phyloP scores from a whole-genome alignment of 352 stramenopile species.

The Phytophthora ramorum region DNA sequence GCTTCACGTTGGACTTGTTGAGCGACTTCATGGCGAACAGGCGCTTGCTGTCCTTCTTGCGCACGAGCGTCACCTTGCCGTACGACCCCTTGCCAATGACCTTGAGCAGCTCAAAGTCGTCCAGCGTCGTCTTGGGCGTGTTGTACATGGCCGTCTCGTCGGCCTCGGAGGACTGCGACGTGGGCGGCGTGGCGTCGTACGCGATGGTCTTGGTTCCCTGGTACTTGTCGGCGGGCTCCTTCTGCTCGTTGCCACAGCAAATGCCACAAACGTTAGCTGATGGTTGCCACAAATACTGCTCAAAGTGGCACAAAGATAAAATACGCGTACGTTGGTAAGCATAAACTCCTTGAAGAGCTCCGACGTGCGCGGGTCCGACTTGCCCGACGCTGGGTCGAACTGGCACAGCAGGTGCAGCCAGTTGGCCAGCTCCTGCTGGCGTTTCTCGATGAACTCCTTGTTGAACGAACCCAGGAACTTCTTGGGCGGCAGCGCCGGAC shows the following conservation, averaged over 20 bases:
- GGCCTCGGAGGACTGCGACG: conserved; percentile 37
- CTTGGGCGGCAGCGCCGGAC: conserved; percentile 83
- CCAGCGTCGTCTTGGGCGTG: conserved; percentile 88
- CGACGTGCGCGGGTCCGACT: conserved; percentile 70
- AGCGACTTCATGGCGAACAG: conserved; percentile 90
- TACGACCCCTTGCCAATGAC: conserved; percentile 94
- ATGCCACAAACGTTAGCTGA: conserved; percentile 7
- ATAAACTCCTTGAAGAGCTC: conserved; percentile 86
- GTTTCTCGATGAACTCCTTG: conserved; percentile 91
- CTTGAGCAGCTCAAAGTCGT: conserved; percentile 94
- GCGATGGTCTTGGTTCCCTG: conserved; percentile 38
- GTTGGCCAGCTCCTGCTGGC: conserved; percentile 86
- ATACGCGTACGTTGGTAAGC: conserved; percentile 65
- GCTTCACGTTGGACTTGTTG: conserved; percentile 92
- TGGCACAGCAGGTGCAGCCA: conserved; percentile 88
- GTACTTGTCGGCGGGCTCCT: conserved; percentile 78
- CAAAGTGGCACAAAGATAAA: conserved; percentile 1
- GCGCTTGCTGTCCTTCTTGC: conserved; percentile 79
- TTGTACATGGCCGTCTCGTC: conserved; percentile 73
- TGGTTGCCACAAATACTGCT: conserved; percentile 15
- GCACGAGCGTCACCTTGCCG: conserved; percentile 91
- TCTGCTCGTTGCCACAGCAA: conserved; percentile 42
- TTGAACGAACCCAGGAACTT: conserved; percentile 92
- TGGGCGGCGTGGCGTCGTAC: conserved; percentile 49
- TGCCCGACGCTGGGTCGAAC: conserved; percentile 66